Percentiles rank a stretch among this genome's conserved stretches.
Conservation (phyloP, 768 basidiomycete species). For the Amanita muscaria region DNA sequence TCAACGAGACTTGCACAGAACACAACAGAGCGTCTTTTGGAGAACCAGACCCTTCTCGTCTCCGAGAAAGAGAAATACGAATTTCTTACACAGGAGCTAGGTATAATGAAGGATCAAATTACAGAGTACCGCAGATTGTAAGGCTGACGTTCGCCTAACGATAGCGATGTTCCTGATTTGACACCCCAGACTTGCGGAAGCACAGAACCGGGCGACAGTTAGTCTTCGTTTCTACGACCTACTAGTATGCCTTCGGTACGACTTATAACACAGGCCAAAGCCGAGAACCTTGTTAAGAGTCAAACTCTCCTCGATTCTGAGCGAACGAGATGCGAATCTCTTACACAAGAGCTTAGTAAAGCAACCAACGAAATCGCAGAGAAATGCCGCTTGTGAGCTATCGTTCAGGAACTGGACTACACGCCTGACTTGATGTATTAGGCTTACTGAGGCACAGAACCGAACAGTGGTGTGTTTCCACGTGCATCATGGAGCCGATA, state of each 20-base stretch:
- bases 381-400: constrained; percentile 3
- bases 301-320: constrained; percentile 1
- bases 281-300: background rate
- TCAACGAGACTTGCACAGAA: background rate
- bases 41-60: background rate
- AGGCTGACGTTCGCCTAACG: background rate
- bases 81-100: background rate
- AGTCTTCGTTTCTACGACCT: background rate
- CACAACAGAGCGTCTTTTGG: background rate
- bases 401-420: background rate
- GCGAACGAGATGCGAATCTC: background rate
- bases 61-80: background rate
- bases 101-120: background rate
- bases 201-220: constrained; percentile 2
- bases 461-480: background rate
- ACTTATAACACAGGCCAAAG: background rate
- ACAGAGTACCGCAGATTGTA: constrained; percentile 1
- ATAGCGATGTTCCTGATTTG: background rate
- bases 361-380: background rate
- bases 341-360: background rate
- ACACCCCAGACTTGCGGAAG: background rate
- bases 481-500: background rate
- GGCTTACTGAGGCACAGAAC: constrained; percentile 1
- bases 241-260: too few species aligned
- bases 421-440: background rate